These are phyloP conservation scores for Pseudogymnoascus sp. DNA, from an alignment of 2,329 filamentous ascomycete species.

Conservation along the genomic window DNA sequence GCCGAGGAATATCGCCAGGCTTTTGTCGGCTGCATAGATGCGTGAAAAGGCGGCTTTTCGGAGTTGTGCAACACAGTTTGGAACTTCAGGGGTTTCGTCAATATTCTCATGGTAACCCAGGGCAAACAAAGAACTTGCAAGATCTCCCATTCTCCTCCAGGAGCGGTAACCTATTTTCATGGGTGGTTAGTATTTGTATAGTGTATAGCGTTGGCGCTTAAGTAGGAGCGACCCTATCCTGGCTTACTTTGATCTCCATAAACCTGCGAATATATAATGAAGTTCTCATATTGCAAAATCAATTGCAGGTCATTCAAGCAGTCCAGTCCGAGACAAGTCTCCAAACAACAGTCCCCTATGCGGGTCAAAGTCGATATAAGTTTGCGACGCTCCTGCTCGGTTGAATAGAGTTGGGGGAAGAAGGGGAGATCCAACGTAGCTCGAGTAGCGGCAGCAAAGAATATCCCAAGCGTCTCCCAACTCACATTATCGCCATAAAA, in stretches of 20 bases:
- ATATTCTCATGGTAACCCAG: conserved; percentile 38
- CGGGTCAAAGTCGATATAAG: conserved; percentile 17
- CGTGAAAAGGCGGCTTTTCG: conserved; percentile 34
- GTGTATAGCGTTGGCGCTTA: neutral
- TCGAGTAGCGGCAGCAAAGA: conserved; percentile 9
- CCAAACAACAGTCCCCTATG: conserved; percentile 19
- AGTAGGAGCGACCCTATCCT: neutral
- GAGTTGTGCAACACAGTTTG: conserved; percentile 32
- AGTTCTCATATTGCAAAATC: conserved; percentile 38
- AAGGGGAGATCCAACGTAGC: conserved; percentile 18
- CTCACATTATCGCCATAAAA: conserved; percentile 1
- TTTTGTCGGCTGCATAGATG: conserved; percentile 39
- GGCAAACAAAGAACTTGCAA: conserved; percentile 38
- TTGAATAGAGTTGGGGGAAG: conserved; percentile 12
- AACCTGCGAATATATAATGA: conserved; percentile 36
- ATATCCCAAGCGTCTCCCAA: conserved; percentile 12
- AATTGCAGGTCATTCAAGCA: conserved; percentile 37
- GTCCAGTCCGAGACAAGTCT: conserved; percentile 21
- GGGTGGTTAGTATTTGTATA: neutral
- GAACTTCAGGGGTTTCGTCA: conserved; percentile 20
- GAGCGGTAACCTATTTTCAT: conserved; percentile 34
- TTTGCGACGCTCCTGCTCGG: conserved; percentile 13
- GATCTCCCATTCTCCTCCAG: conserved; percentile 39
- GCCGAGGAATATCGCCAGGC: conserved; percentile 41
- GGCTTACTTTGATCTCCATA: conserved; percentile 37